Conservation (phyloP, 2,329 filamentous ascomycete species). For the Exophiala sp. region DNA sequence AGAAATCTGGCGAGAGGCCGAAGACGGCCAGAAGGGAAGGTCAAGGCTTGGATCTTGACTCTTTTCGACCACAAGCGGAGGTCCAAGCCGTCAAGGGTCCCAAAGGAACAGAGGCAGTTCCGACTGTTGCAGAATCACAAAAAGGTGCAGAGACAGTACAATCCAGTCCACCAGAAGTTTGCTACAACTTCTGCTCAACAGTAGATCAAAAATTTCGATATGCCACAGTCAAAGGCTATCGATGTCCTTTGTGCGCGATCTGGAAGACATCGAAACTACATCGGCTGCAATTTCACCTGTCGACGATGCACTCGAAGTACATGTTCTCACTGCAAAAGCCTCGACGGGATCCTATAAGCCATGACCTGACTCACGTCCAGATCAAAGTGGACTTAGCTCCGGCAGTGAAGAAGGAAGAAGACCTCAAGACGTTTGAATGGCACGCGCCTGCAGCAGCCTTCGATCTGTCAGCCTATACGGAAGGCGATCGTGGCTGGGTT, state of each 20-base stretch:
- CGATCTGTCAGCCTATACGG: slow-evolving; percentile 21
- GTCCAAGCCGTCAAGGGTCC: not conserved
- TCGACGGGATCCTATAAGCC: slow-evolving; percentile 1
- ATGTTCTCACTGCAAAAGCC: slow-evolving; percentile 19
- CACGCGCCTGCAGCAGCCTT: slow-evolving; percentile 22
- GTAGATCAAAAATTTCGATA: slow-evolving; percentile 10
- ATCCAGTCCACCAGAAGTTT: slow-evolving; percentile 10
- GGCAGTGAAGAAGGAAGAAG: slow-evolving; percentile 6
- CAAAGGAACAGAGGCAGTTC: not conserved
- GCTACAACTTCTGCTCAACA: slow-evolving; percentile 11
- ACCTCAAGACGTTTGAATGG: slow-evolving; percentile 14
- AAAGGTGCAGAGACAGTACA: not conserved
- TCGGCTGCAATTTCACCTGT: slow-evolving; percentile 25
- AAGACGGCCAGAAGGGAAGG: not conserved
- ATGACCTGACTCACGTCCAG: slow-evolving; percentile 8
- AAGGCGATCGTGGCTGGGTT: slow-evolving; percentile 21
- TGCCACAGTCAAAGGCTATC: slow-evolving; percentile 19
- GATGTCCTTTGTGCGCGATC: slow-evolving; percentile 22
- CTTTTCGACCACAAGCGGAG: slow-evolving; percentile 3
- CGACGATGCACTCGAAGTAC: slow-evolving; percentile 24
- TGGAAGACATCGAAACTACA: slow-evolving; percentile 15
- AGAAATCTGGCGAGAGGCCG: not conserved
- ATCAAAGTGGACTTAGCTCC: slow-evolving; percentile 17
- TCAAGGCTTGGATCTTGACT: slow-evolving; percentile 14
- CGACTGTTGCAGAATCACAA: not conserved